Conservation (phyloP, 805 yeast genomes). For the Wickerhamiella nectarea region DNA sequence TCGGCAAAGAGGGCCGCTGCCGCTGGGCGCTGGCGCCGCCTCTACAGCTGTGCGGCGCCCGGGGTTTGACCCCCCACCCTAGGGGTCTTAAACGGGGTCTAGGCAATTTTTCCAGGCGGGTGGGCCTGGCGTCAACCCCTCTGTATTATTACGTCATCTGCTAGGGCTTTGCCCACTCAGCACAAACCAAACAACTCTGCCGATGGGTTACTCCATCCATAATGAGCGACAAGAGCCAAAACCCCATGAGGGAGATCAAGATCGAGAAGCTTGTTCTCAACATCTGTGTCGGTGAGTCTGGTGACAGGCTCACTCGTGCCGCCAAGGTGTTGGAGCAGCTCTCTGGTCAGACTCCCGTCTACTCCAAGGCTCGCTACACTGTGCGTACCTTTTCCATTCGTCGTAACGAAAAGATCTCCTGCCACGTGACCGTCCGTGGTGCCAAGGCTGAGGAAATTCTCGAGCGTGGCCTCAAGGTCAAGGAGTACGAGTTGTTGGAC, state of each 20-base stretch:
- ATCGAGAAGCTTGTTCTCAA: conserved; percentile 98
- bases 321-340: conserved; percentile 99
- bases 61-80: too few relatives aligned
- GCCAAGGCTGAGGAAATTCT: conserved; percentile 99
- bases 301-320: conserved; percentile 99
- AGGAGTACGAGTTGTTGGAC: conserved; percentile 92
- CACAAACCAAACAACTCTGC: conserved; percentile 10
- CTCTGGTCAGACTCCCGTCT: conserved; percentile 99
- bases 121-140: too few relatives aligned
- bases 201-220: conserved; percentile 3
- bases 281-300: conserved; percentile 99
- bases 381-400: conserved; percentile 99
- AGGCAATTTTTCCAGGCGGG: too few relatives aligned
- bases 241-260: conserved; percentile 97
- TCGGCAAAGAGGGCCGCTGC: too few relatives aligned
- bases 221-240: conserved; percentile 23
- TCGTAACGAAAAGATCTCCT: conserved; percentile 99
- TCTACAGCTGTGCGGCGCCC: too few relatives aligned
- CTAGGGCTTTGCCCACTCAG: conserved; percentile 6
- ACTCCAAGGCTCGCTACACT: conserved; percentile 99
- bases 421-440: conserved; percentile 98
- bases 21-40: too few relatives aligned
- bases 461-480: conserved; percentile 99
- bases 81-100: too few relatives aligned
- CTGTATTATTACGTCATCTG: neutral